These are phyloP conservation scores for Scedosporium apiospermum DNA, from an alignment of 2,329 filamentous ascomycete species.

Conservation along the genomic window DNA sequence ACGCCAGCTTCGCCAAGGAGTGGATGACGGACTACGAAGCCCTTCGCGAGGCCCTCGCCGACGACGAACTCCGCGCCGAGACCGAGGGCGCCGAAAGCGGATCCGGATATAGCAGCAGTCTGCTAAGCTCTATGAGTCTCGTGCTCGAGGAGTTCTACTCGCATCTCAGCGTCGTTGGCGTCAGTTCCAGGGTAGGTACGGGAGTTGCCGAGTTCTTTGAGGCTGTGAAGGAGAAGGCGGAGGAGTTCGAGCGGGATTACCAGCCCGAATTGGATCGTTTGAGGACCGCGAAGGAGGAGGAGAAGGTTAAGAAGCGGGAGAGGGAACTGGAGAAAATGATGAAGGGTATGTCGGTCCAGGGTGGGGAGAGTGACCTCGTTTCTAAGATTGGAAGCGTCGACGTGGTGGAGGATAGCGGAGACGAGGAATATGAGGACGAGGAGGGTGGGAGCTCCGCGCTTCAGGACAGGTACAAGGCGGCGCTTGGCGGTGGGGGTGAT, in stretches of 20 bases:
- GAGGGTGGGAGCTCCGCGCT: slow-evolving; percentile 56
- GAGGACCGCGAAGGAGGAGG: slow-evolving; percentile 63
- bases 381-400: slow-evolving; percentile 32
- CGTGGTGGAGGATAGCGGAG: slow-evolving; percentile 39
- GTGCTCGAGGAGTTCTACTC: slow-evolving; percentile 97
- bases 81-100: slow-evolving; percentile 66
- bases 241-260: slow-evolving; percentile 86
- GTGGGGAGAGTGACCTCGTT: slow-evolving; percentile 16
- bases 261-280: slow-evolving; percentile 81
- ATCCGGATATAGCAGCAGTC: slow-evolving; percentile 90
- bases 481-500: slow-evolving; percentile 51
- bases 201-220: slow-evolving; percentile 91
- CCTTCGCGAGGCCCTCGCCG: slow-evolving; percentile 76
- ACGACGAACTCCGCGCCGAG: slow-evolving; percentile 69
- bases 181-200: slow-evolving; percentile 84
- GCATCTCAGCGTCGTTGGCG: slow-evolving; percentile 84
- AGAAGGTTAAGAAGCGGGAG: slow-evolving; percentile 62
- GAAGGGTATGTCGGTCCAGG: slow-evolving; percentile 65
- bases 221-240: slow-evolving; percentile 75
- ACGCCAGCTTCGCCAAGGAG: slow-evolving; percentile 84
- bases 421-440: slow-evolving; percentile 49
- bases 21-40: slow-evolving; percentile 99
- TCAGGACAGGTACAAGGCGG: slow-evolving; percentile 66
- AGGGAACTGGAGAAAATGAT: slow-evolving; percentile 87
- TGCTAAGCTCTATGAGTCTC: slow-evolving; percentile 95